Percentiles rank a stretch among this genome's conserved stretches.
phyloP scores from a whole-genome alignment of 1,284 basidiomycete species.

The Ceratobasidium sp. region DNA sequence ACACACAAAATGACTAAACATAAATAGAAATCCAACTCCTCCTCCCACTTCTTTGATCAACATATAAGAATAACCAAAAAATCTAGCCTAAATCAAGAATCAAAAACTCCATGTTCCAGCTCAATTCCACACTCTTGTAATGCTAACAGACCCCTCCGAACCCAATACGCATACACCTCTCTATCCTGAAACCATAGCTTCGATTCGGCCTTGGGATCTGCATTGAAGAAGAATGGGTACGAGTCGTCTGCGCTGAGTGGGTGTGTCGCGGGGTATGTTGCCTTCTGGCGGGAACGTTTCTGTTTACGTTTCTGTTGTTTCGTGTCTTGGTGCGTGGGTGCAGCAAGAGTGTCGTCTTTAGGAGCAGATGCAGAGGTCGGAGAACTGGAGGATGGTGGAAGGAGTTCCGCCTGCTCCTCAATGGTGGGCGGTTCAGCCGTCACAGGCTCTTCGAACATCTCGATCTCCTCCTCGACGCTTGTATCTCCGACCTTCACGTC shows the following conservation, averaged over 20 bases:
- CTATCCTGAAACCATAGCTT: constrained; percentile 38
- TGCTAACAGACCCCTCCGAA: constrained; percentile 24
- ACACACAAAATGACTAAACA: not conserved
- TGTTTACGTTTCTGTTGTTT: not conserved
- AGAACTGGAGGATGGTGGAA: not conserved
- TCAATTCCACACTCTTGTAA: constrained; percentile 29
- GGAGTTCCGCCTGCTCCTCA: not conserved
- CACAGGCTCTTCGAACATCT: not conserved
- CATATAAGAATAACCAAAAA: too few relatives aligned
- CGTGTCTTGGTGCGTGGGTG: not conserved
- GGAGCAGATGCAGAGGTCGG: too few relatives aligned
- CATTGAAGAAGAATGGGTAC: constrained; percentile 24
- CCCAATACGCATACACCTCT: constrained; percentile 34
- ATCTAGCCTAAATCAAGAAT: too few relatives aligned
- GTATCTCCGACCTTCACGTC: not conserved
- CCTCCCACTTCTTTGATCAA: too few relatives aligned
- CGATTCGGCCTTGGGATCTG: constrained; percentile 11
- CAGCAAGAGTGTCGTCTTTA: not conserved
- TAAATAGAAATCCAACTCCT: too few relatives aligned
- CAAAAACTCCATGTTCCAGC: constrained; percentile 19
- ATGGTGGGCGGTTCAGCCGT: not conserved
- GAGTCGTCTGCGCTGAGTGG: constrained; percentile 31
- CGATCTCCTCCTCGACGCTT: not conserved
- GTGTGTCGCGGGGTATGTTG: constrained; percentile 9
- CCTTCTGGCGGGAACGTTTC: constrained; percentile 4